Percentiles rank a stretch among this genome's conserved stretches.
Conservation (phyloP, 345 rosid genomes). For the Erucastrum elatum region DNA sequence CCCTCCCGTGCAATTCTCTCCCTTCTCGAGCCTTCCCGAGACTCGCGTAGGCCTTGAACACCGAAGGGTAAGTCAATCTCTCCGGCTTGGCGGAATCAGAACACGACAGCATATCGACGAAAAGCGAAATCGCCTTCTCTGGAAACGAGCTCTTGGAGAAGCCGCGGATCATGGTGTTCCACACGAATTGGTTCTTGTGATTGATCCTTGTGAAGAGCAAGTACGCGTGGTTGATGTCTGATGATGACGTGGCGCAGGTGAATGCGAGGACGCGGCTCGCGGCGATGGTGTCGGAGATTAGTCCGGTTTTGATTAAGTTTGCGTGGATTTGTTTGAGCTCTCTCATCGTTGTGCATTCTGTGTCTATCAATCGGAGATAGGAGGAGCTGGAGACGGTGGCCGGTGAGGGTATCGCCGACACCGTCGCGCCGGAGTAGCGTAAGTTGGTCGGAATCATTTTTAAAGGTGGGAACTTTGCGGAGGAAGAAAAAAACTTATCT, state of each 20-base stretch:
- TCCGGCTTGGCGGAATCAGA: conserved; percentile 51
- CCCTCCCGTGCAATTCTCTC: conserved; percentile 67
- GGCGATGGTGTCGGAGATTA: conserved; percentile 44
- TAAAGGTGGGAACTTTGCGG: conserved; percentile 11
- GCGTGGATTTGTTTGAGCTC: conserved; percentile 69
- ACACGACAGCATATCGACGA: conserved; percentile 54
- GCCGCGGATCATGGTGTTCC: conserved; percentile 77
- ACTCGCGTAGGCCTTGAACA: conserved; percentile 66
- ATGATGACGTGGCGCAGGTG: conserved; percentile 45
- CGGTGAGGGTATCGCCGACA: conserved; percentile 5
- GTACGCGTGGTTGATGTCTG: conserved; percentile 63
- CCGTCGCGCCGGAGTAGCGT: conserved; percentile 10
- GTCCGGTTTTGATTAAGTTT: conserved; percentile 72
- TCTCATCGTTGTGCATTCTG: conserved; percentile 52
- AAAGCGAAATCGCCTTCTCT: conserved; percentile 50
- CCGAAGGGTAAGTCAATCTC: conserved; percentile 75
- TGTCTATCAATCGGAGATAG: conserved; percentile 52
- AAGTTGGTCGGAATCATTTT: conserved; percentile 26
- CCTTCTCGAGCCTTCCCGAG: conserved; percentile 57
- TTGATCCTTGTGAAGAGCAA: conserved; percentile 48
- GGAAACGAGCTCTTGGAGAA: conserved; percentile 68
- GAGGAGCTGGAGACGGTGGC: conserved; percentile 27
- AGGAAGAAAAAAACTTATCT: background rate
- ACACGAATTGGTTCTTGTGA: conserved; percentile 57
- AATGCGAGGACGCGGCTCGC: conserved; percentile 75